These are phyloP conservation scores for Rhizophora mangle DNA, from an alignment of 345 rosid genomes.

Conservation along the genomic window DNA sequence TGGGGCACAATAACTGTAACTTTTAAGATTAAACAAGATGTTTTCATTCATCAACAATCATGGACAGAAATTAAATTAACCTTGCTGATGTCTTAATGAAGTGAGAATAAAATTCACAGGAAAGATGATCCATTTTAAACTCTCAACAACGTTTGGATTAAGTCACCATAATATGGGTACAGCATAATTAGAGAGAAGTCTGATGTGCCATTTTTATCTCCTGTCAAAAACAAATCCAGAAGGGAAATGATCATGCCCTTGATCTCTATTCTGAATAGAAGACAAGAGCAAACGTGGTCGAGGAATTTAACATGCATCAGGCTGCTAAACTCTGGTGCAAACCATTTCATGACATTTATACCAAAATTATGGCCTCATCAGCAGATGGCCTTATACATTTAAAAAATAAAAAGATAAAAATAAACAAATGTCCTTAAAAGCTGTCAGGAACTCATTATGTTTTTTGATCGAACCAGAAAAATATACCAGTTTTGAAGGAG, in stretches of 20 bases:
- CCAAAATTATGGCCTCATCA: too few species aligned
- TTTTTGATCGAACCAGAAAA: not conserved
- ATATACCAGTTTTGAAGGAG: constrained; percentile 71
- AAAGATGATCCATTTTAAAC: too few species aligned
- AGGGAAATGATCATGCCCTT: not conserved
- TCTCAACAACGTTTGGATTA: too few species aligned
- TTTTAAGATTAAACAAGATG: too few species aligned
- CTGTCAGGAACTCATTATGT: not conserved
- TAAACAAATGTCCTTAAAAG: not conserved
- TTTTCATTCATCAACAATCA: too few species aligned
- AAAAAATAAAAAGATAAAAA: not conserved
- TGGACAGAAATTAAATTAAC: too few species aligned
- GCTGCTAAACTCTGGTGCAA: not conserved
- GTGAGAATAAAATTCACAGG: too few species aligned
- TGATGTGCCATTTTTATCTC: not conserved
- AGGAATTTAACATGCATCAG: not conserved
- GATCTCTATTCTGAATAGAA: not conserved
- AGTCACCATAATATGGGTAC: too few species aligned
- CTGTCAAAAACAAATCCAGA: not conserved
- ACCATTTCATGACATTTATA: too few species aligned
- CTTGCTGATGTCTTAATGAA: too few species aligned
- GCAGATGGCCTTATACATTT: not conserved
- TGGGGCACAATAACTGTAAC: too few species aligned
- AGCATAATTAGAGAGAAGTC: not conserved
- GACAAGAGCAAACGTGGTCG: not conserved